Conservation (phyloP, 2,329 filamentous ascomycete species). For the Diplodia corticola region DNA sequence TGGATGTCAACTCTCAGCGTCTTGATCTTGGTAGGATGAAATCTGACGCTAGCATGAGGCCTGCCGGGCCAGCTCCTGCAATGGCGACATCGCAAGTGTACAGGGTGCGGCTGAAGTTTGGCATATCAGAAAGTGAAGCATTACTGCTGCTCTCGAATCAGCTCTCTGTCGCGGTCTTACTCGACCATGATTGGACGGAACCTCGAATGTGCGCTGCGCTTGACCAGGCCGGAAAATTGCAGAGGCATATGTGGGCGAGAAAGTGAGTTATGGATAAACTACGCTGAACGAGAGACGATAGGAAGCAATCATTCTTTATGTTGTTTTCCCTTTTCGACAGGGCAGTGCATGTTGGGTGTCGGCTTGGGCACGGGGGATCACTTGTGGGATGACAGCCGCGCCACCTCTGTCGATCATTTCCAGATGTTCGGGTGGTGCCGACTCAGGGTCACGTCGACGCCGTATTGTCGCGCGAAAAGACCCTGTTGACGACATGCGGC, state of each 20-base stretch:
- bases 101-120: constrained; percentile 21
- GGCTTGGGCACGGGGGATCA: not conserved
- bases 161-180: not conserved
- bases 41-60: constrained; percentile 45
- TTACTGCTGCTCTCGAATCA: not conserved
- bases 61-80: constrained; percentile 46
- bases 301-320: not conserved
- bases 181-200: not conserved
- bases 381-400: not conserved
- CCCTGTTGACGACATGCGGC: not conserved
- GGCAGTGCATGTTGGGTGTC: not conserved
- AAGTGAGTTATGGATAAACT: not conserved
- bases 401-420: not conserved
- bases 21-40: not conserved
- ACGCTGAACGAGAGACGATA: not conserved
- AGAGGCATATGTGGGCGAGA: not conserved
- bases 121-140: not conserved
- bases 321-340: not conserved
- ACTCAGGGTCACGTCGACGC: not conserved
- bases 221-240: not conserved
- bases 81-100: constrained; percentile 43
- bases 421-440: not conserved
- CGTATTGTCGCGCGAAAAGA: not conserved
- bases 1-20: constrained; percentile 22
- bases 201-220: not conserved